Percentiles rank a stretch among this genome's conserved stretches.
Conservation (phyloP, 2,329 filamentous ascomycete genomes). For the Diaporthe aspalathi region DNA sequence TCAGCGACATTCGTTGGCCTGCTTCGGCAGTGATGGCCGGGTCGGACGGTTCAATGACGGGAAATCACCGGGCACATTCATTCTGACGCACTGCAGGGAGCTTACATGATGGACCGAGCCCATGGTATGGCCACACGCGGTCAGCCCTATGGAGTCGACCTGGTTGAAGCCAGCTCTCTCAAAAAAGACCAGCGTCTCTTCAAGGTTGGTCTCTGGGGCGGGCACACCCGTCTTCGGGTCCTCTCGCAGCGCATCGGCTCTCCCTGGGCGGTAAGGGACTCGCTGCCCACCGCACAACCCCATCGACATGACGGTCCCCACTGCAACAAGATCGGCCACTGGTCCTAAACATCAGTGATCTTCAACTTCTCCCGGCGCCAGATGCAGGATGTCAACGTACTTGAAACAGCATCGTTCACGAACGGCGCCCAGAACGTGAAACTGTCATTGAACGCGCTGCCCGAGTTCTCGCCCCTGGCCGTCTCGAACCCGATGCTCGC, state of each 20-base stretch:
- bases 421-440: slow-evolving; percentile 45
- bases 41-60: not conserved
- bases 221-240: slow-evolving; percentile 46
- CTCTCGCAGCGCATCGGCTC: slow-evolving; percentile 44
- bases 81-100: not conserved
- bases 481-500: slow-evolving; percentile 48
- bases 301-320: slow-evolving; percentile 47
- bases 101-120: slow-evolving; percentile 46
- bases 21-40: not conserved
- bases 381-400: slow-evolving; percentile 35
- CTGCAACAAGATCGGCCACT: slow-evolving; percentile 47
- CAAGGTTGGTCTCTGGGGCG: slow-evolving; percentile 42
- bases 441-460: slow-evolving; percentile 46
- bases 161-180: slow-evolving; percentile 44
- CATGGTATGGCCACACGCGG: slow-evolving; percentile 46
- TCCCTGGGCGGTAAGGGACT: slow-evolving; percentile 46
- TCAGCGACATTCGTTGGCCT: too few species aligned
- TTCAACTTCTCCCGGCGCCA: not conserved
- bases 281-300: slow-evolving; percentile 44
- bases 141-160: slow-evolving; percentile 44
- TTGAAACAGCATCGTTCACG: slow-evolving; percentile 46
- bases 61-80: not conserved
- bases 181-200: slow-evolving; percentile 45
- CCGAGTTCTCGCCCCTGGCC: slow-evolving; percentile 44
- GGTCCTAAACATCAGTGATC: not conserved